These are phyloP conservation scores for Aspergillus phoenicis DNA, from an alignment of 2,329 filamentous ascomycete genomes.

Conservation along the genomic window DNA sequence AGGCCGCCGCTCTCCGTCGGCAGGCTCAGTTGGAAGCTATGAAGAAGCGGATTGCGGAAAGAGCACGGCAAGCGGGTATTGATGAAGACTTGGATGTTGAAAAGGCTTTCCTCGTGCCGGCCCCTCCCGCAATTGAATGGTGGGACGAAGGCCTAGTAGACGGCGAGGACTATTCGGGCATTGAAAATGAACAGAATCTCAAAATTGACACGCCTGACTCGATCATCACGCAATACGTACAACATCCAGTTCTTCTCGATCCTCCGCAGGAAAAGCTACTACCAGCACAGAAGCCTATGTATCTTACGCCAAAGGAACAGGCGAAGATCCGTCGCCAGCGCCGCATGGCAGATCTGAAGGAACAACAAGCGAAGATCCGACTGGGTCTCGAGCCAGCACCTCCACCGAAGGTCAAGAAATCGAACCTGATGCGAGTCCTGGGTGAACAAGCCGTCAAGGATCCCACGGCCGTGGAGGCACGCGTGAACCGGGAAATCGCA, in stretches of 20 bases:
- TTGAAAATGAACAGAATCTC: slow-evolving; percentile 65
- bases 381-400: slow-evolving; percentile 87
- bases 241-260: slow-evolving; percentile 88
- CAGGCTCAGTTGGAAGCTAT: slow-evolving; percentile 89
- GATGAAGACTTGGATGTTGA: slow-evolving; percentile 89
- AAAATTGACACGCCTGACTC: slow-evolving; percentile 78
- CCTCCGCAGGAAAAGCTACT: slow-evolving; percentile 86
- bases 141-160: slow-evolving; percentile 90
- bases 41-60: slow-evolving; percentile 88
- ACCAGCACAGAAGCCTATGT: slow-evolving; percentile 83
- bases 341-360: slow-evolving; percentile 89
- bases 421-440: slow-evolving; percentile 94
- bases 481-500: slow-evolving; percentile 89
- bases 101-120: slow-evolving; percentile 82
- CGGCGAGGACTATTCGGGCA: slow-evolving; percentile 71
- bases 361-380: slow-evolving; percentile 93
- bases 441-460: slow-evolving; percentile 93
- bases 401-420: slow-evolving; percentile 94
- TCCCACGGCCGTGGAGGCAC: slow-evolving; percentile 92
- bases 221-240: slow-evolving; percentile 87
- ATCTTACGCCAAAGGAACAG: slow-evolving; percentile 86
- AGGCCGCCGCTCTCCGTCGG: slow-evolving; percentile 83
- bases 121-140: slow-evolving; percentile 90
- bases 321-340: slow-evolving; percentile 87
- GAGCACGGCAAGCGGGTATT: slow-evolving; percentile 85